Evolutionary conservation across 257 asterid species (phyloP).

Genomic region (Cynanchum wilfordii): DNA sequence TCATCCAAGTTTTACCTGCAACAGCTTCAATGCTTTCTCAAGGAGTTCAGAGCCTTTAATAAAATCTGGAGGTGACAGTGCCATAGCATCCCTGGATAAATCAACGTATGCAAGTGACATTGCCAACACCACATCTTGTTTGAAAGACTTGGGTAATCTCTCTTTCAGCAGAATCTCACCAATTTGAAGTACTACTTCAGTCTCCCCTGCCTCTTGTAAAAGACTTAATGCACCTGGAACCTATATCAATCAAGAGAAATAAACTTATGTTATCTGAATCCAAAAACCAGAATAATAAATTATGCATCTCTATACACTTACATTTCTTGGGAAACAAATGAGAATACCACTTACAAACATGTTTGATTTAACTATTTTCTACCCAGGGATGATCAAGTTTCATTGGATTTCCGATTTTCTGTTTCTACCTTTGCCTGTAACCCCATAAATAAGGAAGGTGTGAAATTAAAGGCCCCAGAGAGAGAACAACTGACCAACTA

Average conservation of each 20-base stretch:
- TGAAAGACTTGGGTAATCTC: constrained; percentile 83
- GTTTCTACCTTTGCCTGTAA: background rate
- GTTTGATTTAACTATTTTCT: background rate
- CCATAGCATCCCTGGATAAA: constrained; percentile 91
- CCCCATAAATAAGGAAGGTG: background rate
- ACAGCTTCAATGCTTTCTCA: constrained; percentile 81
- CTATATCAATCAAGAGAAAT: constrained; percentile 26
- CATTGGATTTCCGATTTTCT: background rate
- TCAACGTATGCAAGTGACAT: constrained; percentile 94
- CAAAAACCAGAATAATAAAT: too few species aligned
- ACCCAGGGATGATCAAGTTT: background rate
- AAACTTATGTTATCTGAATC: background rate
- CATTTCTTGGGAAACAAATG: background rate
- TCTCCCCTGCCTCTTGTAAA: constrained; percentile 92
- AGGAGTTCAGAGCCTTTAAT: constrained; percentile 84
- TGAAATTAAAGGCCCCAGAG: background rate
- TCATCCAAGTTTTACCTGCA: constrained; percentile 52
- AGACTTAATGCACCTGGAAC: constrained; percentile 90
- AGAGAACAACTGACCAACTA: background rate
- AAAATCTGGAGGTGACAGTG: constrained; percentile 74
- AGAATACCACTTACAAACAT: background rate
- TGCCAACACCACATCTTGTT: constrained; percentile 88
- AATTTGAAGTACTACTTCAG: constrained; percentile 78
- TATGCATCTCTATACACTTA: background rate
- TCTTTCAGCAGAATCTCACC: constrained; percentile 82